Conservation (phyloP, 2,329 filamentous ascomycete genomes). For the Hymenoscyphus occultus region DNA sequence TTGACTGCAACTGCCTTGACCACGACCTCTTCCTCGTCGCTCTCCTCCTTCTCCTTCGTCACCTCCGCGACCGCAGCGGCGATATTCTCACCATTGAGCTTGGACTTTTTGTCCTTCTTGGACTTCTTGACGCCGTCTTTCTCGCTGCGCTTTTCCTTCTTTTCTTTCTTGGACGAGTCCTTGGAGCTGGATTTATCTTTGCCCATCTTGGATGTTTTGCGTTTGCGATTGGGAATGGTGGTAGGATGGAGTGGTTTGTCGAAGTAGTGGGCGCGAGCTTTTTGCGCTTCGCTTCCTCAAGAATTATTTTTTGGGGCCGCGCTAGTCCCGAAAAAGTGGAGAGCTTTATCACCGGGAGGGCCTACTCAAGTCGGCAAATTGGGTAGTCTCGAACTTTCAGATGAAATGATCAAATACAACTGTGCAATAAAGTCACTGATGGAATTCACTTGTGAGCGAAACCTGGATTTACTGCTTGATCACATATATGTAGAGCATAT, state of each 20-base stretch:
- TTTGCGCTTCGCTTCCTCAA: background rate
- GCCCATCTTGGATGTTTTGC: conserved; percentile 27
- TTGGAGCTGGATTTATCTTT: conserved; percentile 35
- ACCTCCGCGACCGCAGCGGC: conserved; percentile 63
- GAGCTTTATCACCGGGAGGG: background rate
- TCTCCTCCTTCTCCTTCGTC: conserved; percentile 52
- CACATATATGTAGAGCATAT: background rate
- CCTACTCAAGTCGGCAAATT: background rate
- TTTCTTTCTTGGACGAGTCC: conserved; percentile 49
- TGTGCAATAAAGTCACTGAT: background rate
- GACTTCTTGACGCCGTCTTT: conserved; percentile 45
- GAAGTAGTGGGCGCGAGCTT: background rate
- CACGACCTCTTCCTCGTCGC: conserved; percentile 38
- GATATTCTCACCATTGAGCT: conserved; percentile 47
- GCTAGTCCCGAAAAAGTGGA: conserved; percentile 9
- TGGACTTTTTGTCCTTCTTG: conserved; percentile 41
- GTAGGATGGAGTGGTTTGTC: background rate
- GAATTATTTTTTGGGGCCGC: conserved; percentile 8
- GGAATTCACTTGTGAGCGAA: background rate
- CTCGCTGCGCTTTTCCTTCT: conserved; percentile 65
- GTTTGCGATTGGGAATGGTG: conserved; percentile 13
- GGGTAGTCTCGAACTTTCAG: background rate
- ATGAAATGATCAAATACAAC: background rate
- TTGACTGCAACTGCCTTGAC: conserved; percentile 38
- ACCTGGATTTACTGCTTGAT: background rate